phyloP scores from a whole-genome alignment of 1,284 basidiomycete species.

The Fomitopsis pinicola region DNA sequence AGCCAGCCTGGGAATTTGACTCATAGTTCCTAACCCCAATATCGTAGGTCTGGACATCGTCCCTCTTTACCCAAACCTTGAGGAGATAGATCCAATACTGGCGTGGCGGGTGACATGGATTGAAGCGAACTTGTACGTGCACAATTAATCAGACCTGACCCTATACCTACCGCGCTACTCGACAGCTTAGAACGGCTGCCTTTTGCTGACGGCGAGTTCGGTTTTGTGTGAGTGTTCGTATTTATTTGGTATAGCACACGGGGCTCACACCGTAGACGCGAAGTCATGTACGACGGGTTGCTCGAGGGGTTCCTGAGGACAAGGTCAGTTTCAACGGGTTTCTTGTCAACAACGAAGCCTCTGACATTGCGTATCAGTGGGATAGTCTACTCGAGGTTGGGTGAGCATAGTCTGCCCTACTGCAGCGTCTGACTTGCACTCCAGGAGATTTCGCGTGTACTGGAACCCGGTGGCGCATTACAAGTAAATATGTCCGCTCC shows the following conservation, averaged over 20 bases:
- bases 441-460: constrained; percentile 56
- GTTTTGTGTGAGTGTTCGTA: constrained; percentile 53
- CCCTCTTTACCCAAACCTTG: constrained; percentile 60
- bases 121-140: constrained; percentile 61
- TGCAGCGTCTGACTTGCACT: neutral
- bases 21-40: neutral
- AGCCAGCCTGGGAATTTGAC: neutral
- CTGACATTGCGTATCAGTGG: constrained; percentile 41
- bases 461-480: constrained; percentile 64
- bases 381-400: constrained; percentile 50
- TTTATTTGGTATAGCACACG: neutral
- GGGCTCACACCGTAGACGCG: neutral
- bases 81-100: constrained; percentile 48
- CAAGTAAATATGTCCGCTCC: constrained; percentile 39
- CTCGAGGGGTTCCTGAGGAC: constrained; percentile 67
- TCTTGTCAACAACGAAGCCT: constrained; percentile 5
- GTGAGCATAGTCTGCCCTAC: neutral
- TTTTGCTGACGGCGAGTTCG: constrained; percentile 66
- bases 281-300: constrained; percentile 64
- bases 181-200: constrained; percentile 61
- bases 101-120: constrained; percentile 62
- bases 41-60: constrained; percentile 65
- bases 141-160: constrained; percentile 1
- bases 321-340: constrained; percentile 38
- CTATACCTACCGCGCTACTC: neutral